Evolutionary conservation across 2,329 filamentous ascomycete species (phyloP), one percentile per base, ranked within the genome.

Genomic region (Aspergillus awamori): DNA sequence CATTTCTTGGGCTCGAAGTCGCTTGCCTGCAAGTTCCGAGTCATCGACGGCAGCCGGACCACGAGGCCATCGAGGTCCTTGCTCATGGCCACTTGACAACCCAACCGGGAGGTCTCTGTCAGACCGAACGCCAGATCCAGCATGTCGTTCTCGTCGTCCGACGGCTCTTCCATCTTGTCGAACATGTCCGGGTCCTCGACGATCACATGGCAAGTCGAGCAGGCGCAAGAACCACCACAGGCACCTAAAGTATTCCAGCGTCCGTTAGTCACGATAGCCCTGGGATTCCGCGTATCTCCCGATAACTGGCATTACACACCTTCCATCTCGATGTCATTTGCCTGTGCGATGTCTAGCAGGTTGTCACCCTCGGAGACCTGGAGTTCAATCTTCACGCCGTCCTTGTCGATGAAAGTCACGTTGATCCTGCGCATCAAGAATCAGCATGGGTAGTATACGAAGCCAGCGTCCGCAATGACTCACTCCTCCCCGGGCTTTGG

Each of bases 241-340:
- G 95, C 95, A 63, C 95, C 87, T 84, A 64, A 22, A 15, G 22
- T 3, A 30, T 24, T 10, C n/a, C 20, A 59, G 48, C 43, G 2
- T 39, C 15, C 15, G 2, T 57, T 13, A 10, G 33, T 62, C 52
- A 62, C 45, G 30, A 41, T 28, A 53, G 2, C 22, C 8, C 2
- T 36, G 30, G 45, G 7, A n/a, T 5, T 8, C 24, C 2, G 30
- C 36, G n/a, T 33, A 22, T 36, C 33, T 20, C 28, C 2, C 2
- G 5, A 26, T 10, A 26, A 15, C 30, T 36, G 11, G 33, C 33
- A 36, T 10, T 54, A 69, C 78, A 62, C 74, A 85, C 86, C 93
- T 82, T 99, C 95, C 94, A 99, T 98, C 77, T 99, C 95, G 45
- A 99, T 82, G 73, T 98, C 94, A 77, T 98, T 87, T 49, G 90